phyloP scores from a whole-genome alignment of 2,329 filamentous ascomycete genomes.

The Pyrenophora tritici-repentis region DNA sequence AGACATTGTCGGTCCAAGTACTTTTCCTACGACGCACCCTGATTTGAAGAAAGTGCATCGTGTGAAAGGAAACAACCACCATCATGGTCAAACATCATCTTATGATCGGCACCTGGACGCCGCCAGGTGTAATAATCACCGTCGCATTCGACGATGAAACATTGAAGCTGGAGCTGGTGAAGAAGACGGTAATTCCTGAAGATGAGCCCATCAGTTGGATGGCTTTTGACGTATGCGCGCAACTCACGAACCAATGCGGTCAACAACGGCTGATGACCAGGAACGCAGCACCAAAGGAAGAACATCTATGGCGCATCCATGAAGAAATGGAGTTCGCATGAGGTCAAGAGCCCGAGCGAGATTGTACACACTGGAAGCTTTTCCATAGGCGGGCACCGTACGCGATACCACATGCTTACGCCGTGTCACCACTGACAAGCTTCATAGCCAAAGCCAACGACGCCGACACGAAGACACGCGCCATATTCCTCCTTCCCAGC shows the following conservation, averaged over 20 bases:
- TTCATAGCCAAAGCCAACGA: constrained; percentile 67
- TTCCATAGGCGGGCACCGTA: constrained; percentile 76
- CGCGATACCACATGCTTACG: constrained; percentile 32
- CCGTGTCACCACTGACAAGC: constrained; percentile 4
- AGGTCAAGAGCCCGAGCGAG: constrained; percentile 73
- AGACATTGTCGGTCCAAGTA: background rate
- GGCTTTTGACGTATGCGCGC: constrained; percentile 74
- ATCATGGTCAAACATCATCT: constrained; percentile 78
- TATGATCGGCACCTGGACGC: constrained; percentile 92
- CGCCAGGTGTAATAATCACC: constrained; percentile 86
- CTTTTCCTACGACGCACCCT: background rate
- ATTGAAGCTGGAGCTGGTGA: constrained; percentile 73
- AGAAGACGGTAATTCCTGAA: constrained; percentile 78
- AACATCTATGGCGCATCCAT: constrained; percentile 88
- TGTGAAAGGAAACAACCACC: constrained; percentile 5
- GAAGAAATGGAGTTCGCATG: constrained; percentile 90
- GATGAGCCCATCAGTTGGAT: constrained; percentile 94
- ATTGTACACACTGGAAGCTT: constrained; percentile 76
- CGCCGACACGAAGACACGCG: constrained; percentile 77
- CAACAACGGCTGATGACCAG: constrained; percentile 20
- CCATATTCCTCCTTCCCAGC: constrained; percentile 85
- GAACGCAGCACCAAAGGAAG: constrained; percentile 72
- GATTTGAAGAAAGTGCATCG: background rate
- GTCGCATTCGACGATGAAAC: constrained; percentile 85
- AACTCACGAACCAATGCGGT: background rate